Evolutionary conservation across 768 basidiomycete species (phyloP), one percentile per base, ranked within the genome.

Genomic region (Favolaschia claudopus): DNA sequence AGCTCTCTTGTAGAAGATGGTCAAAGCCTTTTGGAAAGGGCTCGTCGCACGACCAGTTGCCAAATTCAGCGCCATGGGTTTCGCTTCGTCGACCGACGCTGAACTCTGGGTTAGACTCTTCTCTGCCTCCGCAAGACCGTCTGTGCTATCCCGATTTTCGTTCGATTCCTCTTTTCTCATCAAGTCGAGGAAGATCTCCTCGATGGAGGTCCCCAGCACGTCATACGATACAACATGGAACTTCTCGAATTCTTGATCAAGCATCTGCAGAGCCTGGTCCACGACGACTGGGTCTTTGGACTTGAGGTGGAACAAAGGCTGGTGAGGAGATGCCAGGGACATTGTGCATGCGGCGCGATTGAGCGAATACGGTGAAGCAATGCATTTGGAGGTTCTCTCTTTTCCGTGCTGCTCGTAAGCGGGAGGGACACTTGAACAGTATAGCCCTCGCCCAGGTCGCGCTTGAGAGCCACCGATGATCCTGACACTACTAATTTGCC

Each of bases 101-200:
- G 28, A 55, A 42, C 64, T 47, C 49, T 22, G 31, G 39, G 50
- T 7, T n/a, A n/a, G n/a, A n/a, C n/a, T n/a, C n/a, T n/a, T n/a
- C n/a, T n/a, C n/a, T n/a, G n/a, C n/a, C n/a, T n/a, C n/a, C n/a
- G n/a, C n/a, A n/a, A n/a, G n/a, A n/a, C n/a, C n/a, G n/a, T n/a
- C n/a, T n/a, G n/a, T n/a, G n/a, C n/a, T n/a, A n/a, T n/a, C n/a
- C 76, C 70, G 19, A 79, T 72, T 9, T 79, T 73, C 34, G 71
- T 72, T n/a, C n/a, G n/a, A n/a, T n/a, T n/a, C n/a, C n/a, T n/a
- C n/a, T n/a, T n/a, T n/a, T n/a, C n/a, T n/a, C 89, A 92, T 91
- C n/a, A 92, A 72, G 36, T 82, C 79, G 20, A 93, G 78, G 76
- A 93, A 92, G 33, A 92, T 88, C 57, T 92, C 89, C 69, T 92